Evolutionary conservation across 2,329 filamentous ascomycete species (phyloP), one percentile per base, ranked within the genome.

Genomic region (Lasiodiplodia hormozganensis): DNA sequence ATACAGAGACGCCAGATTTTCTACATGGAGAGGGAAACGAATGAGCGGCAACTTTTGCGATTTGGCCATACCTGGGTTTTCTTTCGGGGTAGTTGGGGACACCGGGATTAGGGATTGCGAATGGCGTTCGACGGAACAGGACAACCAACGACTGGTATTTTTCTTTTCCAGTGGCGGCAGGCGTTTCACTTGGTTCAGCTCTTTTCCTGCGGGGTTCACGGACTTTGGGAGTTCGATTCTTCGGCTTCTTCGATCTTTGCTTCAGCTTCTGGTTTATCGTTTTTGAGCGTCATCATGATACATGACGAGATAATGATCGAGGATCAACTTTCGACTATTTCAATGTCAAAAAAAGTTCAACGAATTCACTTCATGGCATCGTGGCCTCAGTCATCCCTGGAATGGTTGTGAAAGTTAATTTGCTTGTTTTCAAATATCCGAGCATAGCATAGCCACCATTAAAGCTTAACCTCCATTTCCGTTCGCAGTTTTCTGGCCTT

Each of bases 221-320:
- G 58, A 25, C 40, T 36, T 43, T 18, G 38, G 58, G 58, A 60
- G 58, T 36, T 62, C 18, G 40, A 21, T 18, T 43, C 40, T 21
- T 34, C 23, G 58, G 40, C 40, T 51, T 51, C 40, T 62, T 62
- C 57, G 14, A 49, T 62, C 57, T 62, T 62, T 25, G 16, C 40
- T 43, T 49, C 47, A 49, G 31, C n/a, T 65, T 12, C 31, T 53
- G 62, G 40, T 25, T 65, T 40, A 53, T 65, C 25, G 28, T 31
- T 65, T 65, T 65, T 18, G 28, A 54, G 62, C 62, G 62, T 65
- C 62, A 65, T 65, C 49, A 65, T 31, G 62, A 54, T 64, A 65
- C 47, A 65, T 65, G 62, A 65, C 62, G 62, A n/a, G 49, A 40
- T 65, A 65, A 65, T 65, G 47, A 65, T 52, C 31, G 31, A 34